Evolutionary conservation across 352 stramenopile species (phyloP), one percentile per base, ranked within the genome.

Genomic region (Hyaloperonospora arabidopsidis): DNA sequence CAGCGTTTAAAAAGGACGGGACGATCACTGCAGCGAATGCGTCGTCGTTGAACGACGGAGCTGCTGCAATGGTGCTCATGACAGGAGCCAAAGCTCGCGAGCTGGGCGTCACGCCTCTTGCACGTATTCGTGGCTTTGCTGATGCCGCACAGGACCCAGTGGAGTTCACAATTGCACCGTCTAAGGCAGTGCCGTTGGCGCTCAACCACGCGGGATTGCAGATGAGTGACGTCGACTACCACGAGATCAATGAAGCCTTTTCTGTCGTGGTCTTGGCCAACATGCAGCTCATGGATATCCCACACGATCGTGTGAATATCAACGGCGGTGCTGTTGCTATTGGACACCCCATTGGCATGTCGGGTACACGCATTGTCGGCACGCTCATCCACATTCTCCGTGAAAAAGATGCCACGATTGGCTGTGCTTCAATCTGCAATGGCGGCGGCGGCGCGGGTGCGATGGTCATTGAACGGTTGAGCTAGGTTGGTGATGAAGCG

Each of bases 211-310:
- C 96, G 1, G 93, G 92, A 23, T 51, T 99, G 35, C 68, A 81
- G 46, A 45, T 96, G 12, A 84, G 67, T 25, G 96, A 99, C 70
- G 82, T 99, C 18, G 95, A 99, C 50, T 98, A 96, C 73, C 90
- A 98, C 68, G 97, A 99, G 79, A 98, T 99, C 68, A 99, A 99
- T 72, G 97, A 99, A 68, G 97, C 97, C 17, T 99, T 99, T 70
- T 89, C 93, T 12, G 95, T 98, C 22, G 96, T 99, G 17, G 81
- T 91, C 5, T 68, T 99, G 23, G 94, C 88, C 23, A 99, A 98
- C 73, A 97, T 95, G 72, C 74, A 90, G 39, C 68, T 98, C 35
- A 77, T 99, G 65, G 85, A 95, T 65, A 68, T 99, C 19, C 86
- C 96, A 67, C 76, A 83, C 49, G 69, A 84, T 55, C 89, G 78